A percentile compares a stretch with the other conserved stretches of the same genome.
These are phyloP conservation scores for Neurospora sp. DNA, from an alignment of 495 filamentous ascomycete genomes.

Conservation along the genomic window DNA sequence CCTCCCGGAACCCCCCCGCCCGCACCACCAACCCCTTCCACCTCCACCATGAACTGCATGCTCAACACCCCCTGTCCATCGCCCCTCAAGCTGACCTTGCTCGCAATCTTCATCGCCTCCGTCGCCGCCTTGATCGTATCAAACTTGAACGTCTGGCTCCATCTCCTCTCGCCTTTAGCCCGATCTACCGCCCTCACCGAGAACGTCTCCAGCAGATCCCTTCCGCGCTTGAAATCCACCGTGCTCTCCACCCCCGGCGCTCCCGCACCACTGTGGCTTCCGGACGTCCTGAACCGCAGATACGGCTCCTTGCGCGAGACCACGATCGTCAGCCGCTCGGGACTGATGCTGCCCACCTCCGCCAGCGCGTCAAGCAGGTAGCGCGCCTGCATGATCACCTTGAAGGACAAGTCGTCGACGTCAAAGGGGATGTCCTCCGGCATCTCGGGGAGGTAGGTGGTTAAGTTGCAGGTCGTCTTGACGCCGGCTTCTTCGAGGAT, in stretches of 20 bases:
- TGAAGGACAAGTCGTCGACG: conserved; percentile 68
- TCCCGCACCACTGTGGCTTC: conserved; percentile 33
- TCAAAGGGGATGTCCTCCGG: conserved; percentile 74
- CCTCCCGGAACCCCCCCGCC: background rate
- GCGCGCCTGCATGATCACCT: conserved; percentile 84
- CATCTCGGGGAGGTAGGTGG: conserved; percentile 69
- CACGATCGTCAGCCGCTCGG: conserved; percentile 48
- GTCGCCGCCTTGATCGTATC: conserved; percentile 68
- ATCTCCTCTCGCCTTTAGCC: conserved; percentile 10
- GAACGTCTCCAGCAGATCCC: conserved; percentile 70
- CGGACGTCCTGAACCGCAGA: conserved; percentile 54
- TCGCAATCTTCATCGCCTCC: conserved; percentile 82
- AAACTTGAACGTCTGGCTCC: conserved; percentile 67
- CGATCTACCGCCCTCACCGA: conserved; percentile 32
- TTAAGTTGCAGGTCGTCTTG: conserved; percentile 82
- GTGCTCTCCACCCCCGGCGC: conserved; percentile 52
- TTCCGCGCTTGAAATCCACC: conserved; percentile 73
- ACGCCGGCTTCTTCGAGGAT: conserved; percentile 76
- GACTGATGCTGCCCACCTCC: conserved; percentile 67
- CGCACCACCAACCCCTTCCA: conserved; percentile 34
- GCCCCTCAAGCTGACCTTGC: conserved; percentile 81
- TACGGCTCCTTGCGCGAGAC: conserved; percentile 57
- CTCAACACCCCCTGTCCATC: conserved; percentile 85
- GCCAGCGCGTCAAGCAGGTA: conserved; percentile 77
- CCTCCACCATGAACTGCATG: conserved; percentile 92